Evolutionary conservation across 192 early-diverging fungal genomes (phyloP), one percentile per base, ranked within the genome.

Genomic region (Chytriomyces confervae): DNA sequence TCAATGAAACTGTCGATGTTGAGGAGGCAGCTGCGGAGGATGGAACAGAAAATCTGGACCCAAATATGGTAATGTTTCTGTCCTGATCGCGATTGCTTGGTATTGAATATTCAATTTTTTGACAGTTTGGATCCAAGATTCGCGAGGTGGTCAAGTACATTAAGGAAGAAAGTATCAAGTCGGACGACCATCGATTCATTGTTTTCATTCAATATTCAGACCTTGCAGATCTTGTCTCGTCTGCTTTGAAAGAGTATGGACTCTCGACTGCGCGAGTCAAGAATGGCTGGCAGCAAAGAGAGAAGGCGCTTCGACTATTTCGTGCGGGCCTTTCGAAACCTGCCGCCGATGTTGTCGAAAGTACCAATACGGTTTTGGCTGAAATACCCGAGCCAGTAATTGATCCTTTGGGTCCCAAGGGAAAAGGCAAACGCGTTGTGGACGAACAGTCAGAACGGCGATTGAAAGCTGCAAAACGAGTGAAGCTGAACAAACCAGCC

Each of bases 121-220:
- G 10, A 47, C 3, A 72, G 71, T 72, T 72, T 72, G 71, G 71
- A 11, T 72, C 71, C 57, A 72, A 72, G 0, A 72, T 72, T 24
- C 71, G 71, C 46, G 71, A 72, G 18, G 16, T 72, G 29, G 71
- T 72, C 50, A 29, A 72, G 13, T 72, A 61, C 23, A 11, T 72
- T 11, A 27, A 61, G 7, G 7, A 43, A 8, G 71, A 61, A 44
- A 64, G 36, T 7, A 3, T 9, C 11, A 18, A 27, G 43, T 60
- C 48, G 7, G 27, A 27, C 1, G 48, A 60, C 7, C 20, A 18
- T 24, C 71, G 71, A 7, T 72, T 72, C 50, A 60, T 72, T 23
- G 71, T 72, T 5, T 72, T 72, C 16, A 72, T 72, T 24, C 71
- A 72, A 9, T 72, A 18, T 10, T 46, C 60, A 18, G 62, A 72